Percentiles rank a stretch among this genome's conserved stretches.
Conservation (phyloP, 768 basidiomycete species). For the Rhodotorula paludigena region DNA sequence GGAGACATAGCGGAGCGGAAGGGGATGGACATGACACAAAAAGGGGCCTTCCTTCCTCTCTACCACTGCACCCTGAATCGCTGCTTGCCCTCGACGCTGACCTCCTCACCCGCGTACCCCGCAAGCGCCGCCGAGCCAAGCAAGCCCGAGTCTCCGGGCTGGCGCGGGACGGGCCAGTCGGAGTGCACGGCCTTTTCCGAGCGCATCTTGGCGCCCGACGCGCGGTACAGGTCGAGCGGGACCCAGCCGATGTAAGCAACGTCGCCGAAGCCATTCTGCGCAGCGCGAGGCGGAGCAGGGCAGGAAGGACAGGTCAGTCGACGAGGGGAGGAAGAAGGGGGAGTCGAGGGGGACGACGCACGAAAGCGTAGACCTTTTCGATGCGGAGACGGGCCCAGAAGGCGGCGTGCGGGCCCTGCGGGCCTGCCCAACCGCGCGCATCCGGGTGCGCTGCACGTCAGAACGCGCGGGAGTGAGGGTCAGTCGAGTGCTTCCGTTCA, state of each 20-base stretch:
- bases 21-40: not conserved
- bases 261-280: conserved; percentile 37
- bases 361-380: conserved; percentile 35
- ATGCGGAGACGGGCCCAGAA: conserved; percentile 36
- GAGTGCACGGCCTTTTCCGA: conserved; percentile 15
- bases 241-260: conserved; percentile 41
- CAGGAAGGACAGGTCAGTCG: not conserved
- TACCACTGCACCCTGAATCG: conserved; percentile 18
- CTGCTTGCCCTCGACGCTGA: not conserved
- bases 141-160: conserved; percentile 35
- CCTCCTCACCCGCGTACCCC: not conserved
- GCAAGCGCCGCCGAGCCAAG: not conserved
- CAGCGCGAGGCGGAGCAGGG: not conserved
- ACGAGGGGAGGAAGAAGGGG: too few species aligned
- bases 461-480: not conserved
- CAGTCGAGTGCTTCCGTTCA: not conserved
- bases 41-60: not conserved
- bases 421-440: conserved; percentile 21
- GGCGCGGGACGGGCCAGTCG: conserved; percentile 30
- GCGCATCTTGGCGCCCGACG: conserved; percentile 22
- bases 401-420: conserved; percentile 32
- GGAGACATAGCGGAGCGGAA: not conserved
- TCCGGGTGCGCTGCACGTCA: conserved; percentile 30
- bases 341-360: not conserved
- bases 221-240: conserved; percentile 38